A percentile compares a stretch with the other conserved stretches of the same genome.
These are phyloP conservation scores for Fusarium sterilihyphosum DNA, from an alignment of 2,329 filamentous ascomycete genomes.

Conservation along the genomic window DNA sequence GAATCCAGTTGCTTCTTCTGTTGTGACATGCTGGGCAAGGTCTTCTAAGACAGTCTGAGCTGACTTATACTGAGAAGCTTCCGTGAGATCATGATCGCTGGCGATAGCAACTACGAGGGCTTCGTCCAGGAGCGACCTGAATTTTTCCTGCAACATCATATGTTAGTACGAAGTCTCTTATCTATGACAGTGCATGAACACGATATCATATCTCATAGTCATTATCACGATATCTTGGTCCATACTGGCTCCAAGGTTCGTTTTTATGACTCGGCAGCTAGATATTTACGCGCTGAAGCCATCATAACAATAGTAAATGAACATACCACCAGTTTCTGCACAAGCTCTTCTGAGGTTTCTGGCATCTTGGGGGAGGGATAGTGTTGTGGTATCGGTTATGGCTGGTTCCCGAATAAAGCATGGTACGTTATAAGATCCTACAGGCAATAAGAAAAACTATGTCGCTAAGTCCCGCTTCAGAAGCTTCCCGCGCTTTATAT, in stretches of 20 bases:
- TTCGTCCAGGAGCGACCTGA: slow-evolving; percentile 79
- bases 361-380: slow-evolving; percentile 38
- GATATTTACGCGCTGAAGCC: not conserved
- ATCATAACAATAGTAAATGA: not conserved
- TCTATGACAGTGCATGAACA: not conserved
- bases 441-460: not conserved
- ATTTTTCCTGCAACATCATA: slow-evolving; percentile 65
- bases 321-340: slow-evolving; percentile 47
- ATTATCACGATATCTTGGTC: not conserved
- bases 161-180: slow-evolving; percentile 17
- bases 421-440: slow-evolving; percentile 23
- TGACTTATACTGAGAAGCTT: slow-evolving; percentile 60
- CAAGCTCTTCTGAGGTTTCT: slow-evolving; percentile 34
- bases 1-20: slow-evolving; percentile 79
- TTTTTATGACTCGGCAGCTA: not conserved
- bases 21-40: slow-evolving; percentile 70
- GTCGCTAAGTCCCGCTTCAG: not conserved
- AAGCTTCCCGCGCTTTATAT: not conserved
- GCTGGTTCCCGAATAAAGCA: slow-evolving; percentile 30
- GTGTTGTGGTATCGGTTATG: slow-evolving; percentile 19
- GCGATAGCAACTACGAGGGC: slow-evolving; percentile 80
- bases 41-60: slow-evolving; percentile 70
- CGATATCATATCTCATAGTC: not conserved
- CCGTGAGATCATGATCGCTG: slow-evolving; percentile 74
- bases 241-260: not conserved